Evolutionary conservation across 176 grass and related monocot genomes (phyloP).

Genomic region (sorghum (Sorghum bicolor)): DNA sequence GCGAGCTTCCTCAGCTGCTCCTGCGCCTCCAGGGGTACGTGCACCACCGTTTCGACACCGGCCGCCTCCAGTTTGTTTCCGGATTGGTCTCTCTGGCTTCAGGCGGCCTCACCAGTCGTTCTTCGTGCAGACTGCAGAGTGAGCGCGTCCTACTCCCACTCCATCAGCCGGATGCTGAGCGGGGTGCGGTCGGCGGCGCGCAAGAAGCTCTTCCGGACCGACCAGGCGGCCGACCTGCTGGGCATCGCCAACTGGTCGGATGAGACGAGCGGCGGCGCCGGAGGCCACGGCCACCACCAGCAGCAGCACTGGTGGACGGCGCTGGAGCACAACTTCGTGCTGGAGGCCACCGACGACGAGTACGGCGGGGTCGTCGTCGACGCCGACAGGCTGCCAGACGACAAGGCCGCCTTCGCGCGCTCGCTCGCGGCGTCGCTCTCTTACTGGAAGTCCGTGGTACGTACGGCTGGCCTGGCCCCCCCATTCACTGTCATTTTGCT

Average conservation of each 20-base stretch:
- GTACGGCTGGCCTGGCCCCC: not conserved
- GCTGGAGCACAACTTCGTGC: constrained; percentile 55
- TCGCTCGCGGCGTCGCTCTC: constrained; percentile 66
- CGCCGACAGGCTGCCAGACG: constrained; percentile 53
- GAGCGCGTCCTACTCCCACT: constrained; percentile 38
- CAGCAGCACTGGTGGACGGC: constrained; percentile 34
- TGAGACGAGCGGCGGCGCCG: not conserved
- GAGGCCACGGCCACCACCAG: not conserved
- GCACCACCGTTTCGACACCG: not conserved
- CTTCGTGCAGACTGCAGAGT: constrained; percentile 13
- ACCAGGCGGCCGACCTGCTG: constrained; percentile 18
- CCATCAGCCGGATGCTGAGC: constrained; percentile 45
- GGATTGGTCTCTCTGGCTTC: not conserved
- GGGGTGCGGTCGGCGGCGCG: constrained; percentile 43
- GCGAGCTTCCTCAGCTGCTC: constrained; percentile 28
- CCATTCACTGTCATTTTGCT: not conserved
- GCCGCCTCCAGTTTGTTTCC: not conserved
- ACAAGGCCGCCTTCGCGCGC: constrained; percentile 48
- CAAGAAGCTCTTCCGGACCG: constrained; percentile 38
- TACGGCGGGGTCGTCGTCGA: constrained; percentile 88
- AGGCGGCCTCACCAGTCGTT: not conserved
- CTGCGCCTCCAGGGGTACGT: constrained; percentile 26
- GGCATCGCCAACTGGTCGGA: constrained; percentile 14
- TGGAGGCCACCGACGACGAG: constrained; percentile 71
- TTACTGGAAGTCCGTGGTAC: constrained; percentile 69